Base-by-base conservation (phyloP, 306 rosid genomes). In the Cucumis cinereus region DNA sequence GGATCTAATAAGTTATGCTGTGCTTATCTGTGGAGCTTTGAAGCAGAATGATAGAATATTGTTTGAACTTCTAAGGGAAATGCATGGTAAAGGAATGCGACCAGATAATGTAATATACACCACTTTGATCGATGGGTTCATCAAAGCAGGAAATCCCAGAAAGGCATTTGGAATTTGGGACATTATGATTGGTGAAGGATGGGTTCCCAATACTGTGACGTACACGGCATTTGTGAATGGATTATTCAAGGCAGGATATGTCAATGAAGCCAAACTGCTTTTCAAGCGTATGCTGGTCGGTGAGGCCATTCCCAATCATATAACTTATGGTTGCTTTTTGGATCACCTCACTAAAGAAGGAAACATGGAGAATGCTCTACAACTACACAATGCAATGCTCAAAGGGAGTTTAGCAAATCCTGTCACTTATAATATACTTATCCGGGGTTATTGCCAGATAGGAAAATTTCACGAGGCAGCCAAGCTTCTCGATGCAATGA, bases 151-250 rank as follows among this genome's bases (percentile, higher is more conserved):
- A 77, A 83, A 81, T 28, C 85, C 89, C 52, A 76, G 81, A 47
- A 84, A 84, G 83, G 96, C 97, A 35, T 74, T 79, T 81, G 88
- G 84, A 49, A 71, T 89, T 77, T 88, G 88, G 96, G 89, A 88
- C 81, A 77, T 91, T 82, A 93, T 91, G 98, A 77, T 85, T 58
- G 47, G 86, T 19, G 94, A 91, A 86, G 88, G 89, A 59, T 88
- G 90, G 81, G 61, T 75, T 83, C 98, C 97, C 22, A 93, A 90
- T 74, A 88, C 88, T 43, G 96, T 87, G 63, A 90, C 98, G 4
- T 91, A 88, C 74, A 90, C 97, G 0, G 89, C 97, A 58, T 86
- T 93, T 84, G 89, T 93, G 76, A 84, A 87, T 81, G 98, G 98
- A 58, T 85, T 91, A 78, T 87, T 92, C 76, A 91, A 87, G 85